Percentiles rank a stretch among this genome's conserved stretches.
These are phyloP conservation scores for Rosa multiflora DNA, from an alignment of 306 rosid genomes.

Conservation along the genomic window DNA sequence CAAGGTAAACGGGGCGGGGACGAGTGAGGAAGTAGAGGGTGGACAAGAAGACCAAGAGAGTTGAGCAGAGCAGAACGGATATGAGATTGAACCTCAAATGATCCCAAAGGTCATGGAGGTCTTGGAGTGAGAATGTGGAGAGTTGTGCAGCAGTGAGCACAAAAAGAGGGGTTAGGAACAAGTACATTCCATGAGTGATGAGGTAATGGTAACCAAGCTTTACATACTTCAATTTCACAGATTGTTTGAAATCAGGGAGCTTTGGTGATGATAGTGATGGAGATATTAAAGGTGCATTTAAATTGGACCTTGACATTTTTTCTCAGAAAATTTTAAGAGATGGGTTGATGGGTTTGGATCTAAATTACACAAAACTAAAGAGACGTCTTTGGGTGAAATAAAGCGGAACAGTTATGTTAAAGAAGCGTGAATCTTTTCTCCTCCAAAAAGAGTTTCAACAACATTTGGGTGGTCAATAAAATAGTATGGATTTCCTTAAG, in stretches of 20 bases:
- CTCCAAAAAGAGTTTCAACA: conserved; percentile 16
- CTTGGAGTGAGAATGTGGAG: conserved; percentile 46
- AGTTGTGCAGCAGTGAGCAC: conserved; percentile 34
- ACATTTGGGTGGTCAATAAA: conserved; percentile 6
- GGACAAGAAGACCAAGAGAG: conserved; percentile 44
- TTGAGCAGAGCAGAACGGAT: conserved; percentile 41
- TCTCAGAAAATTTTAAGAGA: background rate
- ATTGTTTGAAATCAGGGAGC: conserved; percentile 56
- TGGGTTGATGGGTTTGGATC: background rate
- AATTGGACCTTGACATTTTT: conserved; percentile 40
- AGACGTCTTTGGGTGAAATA: background rate
- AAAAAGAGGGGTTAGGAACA: conserved; percentile 42
- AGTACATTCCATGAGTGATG: conserved; percentile 55
- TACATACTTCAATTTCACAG: conserved; percentile 56
- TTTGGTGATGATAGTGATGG: conserved; percentile 24
- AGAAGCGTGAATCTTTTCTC: conserved; percentile 14
- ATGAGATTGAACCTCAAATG: conserved; percentile 49
- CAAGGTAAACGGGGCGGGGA: conserved; percentile 49
- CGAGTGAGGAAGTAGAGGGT: conserved; percentile 52
- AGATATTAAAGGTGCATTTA: conserved; percentile 27
- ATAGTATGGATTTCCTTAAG: background rate
- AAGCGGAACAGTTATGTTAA: conserved; percentile 19
- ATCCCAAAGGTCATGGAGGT: conserved; percentile 48
- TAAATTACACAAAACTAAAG: background rate
- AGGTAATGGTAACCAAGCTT: conserved; percentile 63